Percentiles rank a stretch among this genome's conserved stretches.
These are phyloP conservation scores for Ceratocystis smalleyi DNA, from an alignment of 2,329 filamentous ascomycete species.

Conservation along the genomic window DNA sequence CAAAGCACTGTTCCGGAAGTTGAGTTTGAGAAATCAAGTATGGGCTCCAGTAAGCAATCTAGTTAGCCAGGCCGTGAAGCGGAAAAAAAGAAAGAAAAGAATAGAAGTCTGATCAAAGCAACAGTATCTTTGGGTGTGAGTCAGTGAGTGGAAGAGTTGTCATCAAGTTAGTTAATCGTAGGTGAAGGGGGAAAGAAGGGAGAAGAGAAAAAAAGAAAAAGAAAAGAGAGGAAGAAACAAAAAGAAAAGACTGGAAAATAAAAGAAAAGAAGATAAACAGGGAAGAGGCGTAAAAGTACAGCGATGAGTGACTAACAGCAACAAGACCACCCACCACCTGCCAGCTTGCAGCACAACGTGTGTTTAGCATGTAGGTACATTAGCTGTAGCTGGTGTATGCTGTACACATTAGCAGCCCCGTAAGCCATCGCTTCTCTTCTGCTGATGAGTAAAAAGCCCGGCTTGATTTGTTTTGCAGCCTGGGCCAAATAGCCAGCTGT, in stretches of 20 bases:
- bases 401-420: neutral
- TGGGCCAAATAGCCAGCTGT: too few species aligned
- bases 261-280: conserved; percentile 4
- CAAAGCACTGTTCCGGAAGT: neutral
- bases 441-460: too few species aligned
- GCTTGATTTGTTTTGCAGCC: too few species aligned
- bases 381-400: too few species aligned
- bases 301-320: neutral
- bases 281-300: neutral
- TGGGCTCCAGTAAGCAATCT: neutral
- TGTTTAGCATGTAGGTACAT: too few species aligned
- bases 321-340: neutral
- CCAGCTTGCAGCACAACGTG: too few species aligned
- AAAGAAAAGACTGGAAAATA: neutral
- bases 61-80: neutral
- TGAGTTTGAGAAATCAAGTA: neutral
- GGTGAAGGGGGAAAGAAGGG: neutral
- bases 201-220: neutral
- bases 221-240: neutral
- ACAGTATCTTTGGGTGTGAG: neutral
- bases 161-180: conserved; percentile 1
- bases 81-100: neutral
- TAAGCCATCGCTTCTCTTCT: neutral
- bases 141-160: neutral
- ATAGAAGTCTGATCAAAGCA: neutral